A percentile compares a stretch with the other conserved stretches of the same genome.
These are phyloP conservation scores for Gnetum montanum DNA, from an alignment of 75 land plant species.

Conservation along the genomic window DNA sequence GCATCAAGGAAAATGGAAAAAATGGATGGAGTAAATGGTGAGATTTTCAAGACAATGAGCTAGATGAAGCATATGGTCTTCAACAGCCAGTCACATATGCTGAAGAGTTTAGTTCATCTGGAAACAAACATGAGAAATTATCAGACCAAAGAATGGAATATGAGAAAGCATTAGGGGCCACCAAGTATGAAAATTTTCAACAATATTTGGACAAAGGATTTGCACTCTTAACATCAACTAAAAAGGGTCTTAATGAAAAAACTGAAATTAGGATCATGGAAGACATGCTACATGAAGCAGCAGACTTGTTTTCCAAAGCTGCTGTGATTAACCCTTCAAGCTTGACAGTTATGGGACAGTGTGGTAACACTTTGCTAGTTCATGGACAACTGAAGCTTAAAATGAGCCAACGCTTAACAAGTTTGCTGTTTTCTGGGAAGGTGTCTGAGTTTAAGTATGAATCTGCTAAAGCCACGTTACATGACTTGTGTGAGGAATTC, in stretches of 20 bases:
- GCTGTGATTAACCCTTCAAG: slow-evolving; percentile 67
- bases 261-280: slow-evolving; percentile 46
- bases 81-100: no score
- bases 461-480: slow-evolving; percentile 31
- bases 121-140: no score
- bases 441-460: no score
- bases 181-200: slow-evolving; percentile 42
- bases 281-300: slow-evolving; percentile 44
- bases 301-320: slow-evolving; percentile 53
- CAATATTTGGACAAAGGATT: slow-evolving; percentile 44
- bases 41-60: no score
- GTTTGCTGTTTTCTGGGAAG: slow-evolving; percentile 26
- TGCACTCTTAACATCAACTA: slow-evolving; percentile 47
- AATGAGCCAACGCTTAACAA: slow-evolving; percentile 57
- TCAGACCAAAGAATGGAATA: no score
- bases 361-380: slow-evolving; percentile 84
- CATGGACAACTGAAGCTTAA: slow-evolving; percentile 86
- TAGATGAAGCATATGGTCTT: no score
- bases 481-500: slow-evolving; percentile 76
- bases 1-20: no score
- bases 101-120: no score
- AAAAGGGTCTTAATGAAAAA: slow-evolving; percentile 30
- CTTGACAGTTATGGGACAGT: slow-evolving; percentile 61
- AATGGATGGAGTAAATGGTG: no score
- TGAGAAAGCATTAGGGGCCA: no score